Base-by-base conservation (phyloP, 2,329 filamentous ascomycete species). In the Passalora sequoiae region DNA sequence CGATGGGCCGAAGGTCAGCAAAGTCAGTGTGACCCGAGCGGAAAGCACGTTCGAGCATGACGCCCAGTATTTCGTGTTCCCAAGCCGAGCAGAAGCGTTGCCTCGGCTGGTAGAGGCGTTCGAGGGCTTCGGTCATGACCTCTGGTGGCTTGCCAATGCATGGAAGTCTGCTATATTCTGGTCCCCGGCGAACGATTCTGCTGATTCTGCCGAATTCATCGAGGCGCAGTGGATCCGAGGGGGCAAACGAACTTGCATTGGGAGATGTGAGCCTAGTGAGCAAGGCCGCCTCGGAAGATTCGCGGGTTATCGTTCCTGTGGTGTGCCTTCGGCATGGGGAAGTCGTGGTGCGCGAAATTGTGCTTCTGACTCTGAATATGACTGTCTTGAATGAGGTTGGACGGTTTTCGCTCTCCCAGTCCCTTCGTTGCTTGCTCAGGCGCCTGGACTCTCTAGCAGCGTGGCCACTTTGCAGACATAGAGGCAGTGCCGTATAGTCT, bases 11-110 rank as follows among this genome's bases (percentile, higher is more conserved):
- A 16, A 33, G 30, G 12, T 33, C 30, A 12, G 16, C 21, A 10
- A 33, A 33, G 13, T 33, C 30, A 12, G 30, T 33, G 15, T 33
- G 30, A 12, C 30, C 30, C 16, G 9, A 33, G 3, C 15, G 13
- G 15, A 33, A 33, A 10, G 30, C 30, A 19, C 30, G 30, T 12
- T 33, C n/a, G 5, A 33, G 30, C 30, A 33, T 33, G 9, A 10
- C 21, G 8, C 15, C 30, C 9, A 33, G 15, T 4, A 19, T 33
- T 6, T 33, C 30, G 15, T 19, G 9, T 19, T 33, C 30, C 30
- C 30, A 33, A 10, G 30, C 30, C n/a, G 30, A 33, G 30, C 30
- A 33, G 20, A 19, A 19, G 17, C 30, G 30, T 33, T 19, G 30
- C 5, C 6, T 33, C 5, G 15, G 13, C 21, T 4, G 30, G 15